Conservation (phyloP, 73 alveolate genomes). For the Symbiodinium natans region DNA sequence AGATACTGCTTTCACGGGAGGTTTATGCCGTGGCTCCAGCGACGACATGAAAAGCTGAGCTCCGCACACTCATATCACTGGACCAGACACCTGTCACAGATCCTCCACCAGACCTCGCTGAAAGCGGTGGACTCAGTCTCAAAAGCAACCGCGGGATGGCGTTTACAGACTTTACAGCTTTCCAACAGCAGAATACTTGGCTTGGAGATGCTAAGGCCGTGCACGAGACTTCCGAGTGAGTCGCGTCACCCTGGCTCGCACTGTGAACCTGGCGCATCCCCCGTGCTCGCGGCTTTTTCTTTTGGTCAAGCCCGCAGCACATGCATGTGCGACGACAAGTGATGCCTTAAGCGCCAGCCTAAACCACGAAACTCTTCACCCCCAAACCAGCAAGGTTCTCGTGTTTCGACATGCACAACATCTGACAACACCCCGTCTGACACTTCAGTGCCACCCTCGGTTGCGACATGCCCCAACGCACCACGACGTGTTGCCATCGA, state of each 20-base stretch:
- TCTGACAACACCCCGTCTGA: not conserved
- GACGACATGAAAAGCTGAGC: not conserved
- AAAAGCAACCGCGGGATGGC: not conserved
- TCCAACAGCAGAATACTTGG: too few relatives aligned
- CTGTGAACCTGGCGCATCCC: slow-evolving; percentile 53
- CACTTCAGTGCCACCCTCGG: not conserved
- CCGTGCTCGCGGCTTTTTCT: not conserved
- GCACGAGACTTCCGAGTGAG: slow-evolving; percentile 56
- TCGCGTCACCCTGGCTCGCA: slow-evolving; percentile 70
- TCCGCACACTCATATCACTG: slow-evolving; percentile 68
- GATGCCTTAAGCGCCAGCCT: not conserved
- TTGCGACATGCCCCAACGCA: too few relatives aligned
- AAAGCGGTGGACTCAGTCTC: not conserved
- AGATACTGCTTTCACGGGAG: too few relatives aligned
- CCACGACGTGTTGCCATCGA: too few relatives aligned
- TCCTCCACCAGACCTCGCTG: not conserved
- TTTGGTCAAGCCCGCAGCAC: not conserved
- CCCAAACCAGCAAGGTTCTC: too few relatives aligned
- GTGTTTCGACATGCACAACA: too few relatives aligned
- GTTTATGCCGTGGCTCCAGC: not conserved
- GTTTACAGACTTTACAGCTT: too few relatives aligned
- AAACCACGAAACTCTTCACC: too few relatives aligned
- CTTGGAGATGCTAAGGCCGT: not conserved
- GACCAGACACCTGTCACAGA: slow-evolving; percentile 56
- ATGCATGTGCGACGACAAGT: not conserved